A percentile compares a stretch with the other conserved stretches of the same genome.
Conservation (phyloP, 139 green algal genomes). For the Closterium sp. region DNA sequence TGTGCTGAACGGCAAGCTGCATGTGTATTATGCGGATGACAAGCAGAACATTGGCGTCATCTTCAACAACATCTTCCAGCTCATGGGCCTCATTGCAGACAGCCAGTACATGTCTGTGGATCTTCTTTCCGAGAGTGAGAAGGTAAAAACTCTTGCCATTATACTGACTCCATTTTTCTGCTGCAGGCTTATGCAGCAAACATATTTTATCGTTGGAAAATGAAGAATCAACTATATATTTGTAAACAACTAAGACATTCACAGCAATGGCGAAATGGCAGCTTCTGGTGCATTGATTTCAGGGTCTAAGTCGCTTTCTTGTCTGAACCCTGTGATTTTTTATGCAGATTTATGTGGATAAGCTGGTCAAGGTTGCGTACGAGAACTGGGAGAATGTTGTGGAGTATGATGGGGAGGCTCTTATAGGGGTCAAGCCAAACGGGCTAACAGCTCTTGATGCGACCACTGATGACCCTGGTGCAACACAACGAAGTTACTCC, state of each 20-base stretch:
- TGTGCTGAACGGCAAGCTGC: constrained; percentile 42
- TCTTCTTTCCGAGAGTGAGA: constrained; percentile 16
- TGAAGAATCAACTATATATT: no score
- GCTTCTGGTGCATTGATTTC: neutral
- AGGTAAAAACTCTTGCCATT: constrained; percentile 2
- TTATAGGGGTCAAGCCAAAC: neutral
- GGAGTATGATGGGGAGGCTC: constrained; percentile 35
- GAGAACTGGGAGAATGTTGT: constrained; percentile 39
- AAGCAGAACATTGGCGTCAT: constrained; percentile 21
- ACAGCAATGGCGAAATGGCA: neutral
- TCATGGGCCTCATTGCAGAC: constrained; percentile 31
- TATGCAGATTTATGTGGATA: constrained; percentile 37
- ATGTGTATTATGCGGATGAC: constrained; percentile 31
- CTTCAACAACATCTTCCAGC: constrained; percentile 48
- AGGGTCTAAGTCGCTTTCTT: neutral
- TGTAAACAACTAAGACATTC: no score
- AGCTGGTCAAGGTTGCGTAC: constrained; percentile 39
- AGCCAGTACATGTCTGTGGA: constrained; percentile 26
- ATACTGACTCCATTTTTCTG: neutral
- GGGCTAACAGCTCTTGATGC: neutral
- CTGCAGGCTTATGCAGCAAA: no score
- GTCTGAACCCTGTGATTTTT: neutral
- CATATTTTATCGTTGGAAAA: no score
- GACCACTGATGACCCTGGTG: neutral
- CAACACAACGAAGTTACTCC: neutral